These are phyloP conservation scores for Volvox africanus DNA, from an alignment of 139 green algal species.

Conservation along the genomic window DNA sequence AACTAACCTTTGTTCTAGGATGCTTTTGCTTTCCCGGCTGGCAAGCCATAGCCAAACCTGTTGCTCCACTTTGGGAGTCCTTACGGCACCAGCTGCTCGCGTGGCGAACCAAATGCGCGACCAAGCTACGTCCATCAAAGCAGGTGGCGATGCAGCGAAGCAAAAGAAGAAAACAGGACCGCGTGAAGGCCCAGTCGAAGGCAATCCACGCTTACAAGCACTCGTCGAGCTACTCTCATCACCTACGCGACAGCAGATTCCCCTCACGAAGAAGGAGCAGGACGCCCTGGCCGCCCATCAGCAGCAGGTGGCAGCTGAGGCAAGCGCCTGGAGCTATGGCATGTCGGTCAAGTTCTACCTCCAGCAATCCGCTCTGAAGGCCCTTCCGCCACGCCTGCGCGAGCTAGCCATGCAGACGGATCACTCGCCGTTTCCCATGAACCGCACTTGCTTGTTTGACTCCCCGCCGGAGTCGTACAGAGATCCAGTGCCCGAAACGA, in stretches of 20 bases:
- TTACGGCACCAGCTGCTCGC: slow-evolving; percentile 4
- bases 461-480: slow-evolving; percentile 24
- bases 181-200: background rate
- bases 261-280: background rate
- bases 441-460: slow-evolving; percentile 42
- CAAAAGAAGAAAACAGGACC: slow-evolving; percentile 13
- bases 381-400: slow-evolving; percentile 34
- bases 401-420: slow-evolving; percentile 25
- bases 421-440: slow-evolving; percentile 29
- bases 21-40: background rate
- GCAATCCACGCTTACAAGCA: slow-evolving; percentile 1
- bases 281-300: background rate
- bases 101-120: background rate
- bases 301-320: background rate
- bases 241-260: background rate
- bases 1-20: background rate
- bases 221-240: slow-evolving; percentile 30
- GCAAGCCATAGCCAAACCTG: background rate
- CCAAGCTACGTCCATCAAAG: background rate
- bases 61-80: background rate
- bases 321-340: slow-evolving; percentile 8
- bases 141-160: background rate
- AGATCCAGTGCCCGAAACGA: background rate
- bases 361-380: slow-evolving; percentile 33
- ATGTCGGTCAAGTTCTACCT: slow-evolving; percentile 48